A percentile compares a stretch with the other conserved stretches of the same genome.
Evolutionary conservation across 2,329 filamentous ascomycete species (phyloP).

Genomic region (Ambrosiella beaveri): DNA sequence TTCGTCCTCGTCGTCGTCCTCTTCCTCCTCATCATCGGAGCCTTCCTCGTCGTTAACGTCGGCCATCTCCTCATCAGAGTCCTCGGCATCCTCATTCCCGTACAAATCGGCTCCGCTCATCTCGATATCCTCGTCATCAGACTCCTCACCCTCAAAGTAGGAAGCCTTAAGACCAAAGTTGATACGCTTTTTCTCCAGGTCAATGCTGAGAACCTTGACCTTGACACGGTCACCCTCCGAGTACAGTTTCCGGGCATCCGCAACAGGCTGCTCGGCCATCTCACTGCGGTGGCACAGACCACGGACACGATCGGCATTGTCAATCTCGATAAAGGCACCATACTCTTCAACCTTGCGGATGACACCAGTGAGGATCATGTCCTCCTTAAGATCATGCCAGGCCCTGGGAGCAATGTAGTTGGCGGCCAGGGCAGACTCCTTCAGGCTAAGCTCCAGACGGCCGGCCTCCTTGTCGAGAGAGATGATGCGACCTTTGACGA

Average conservation of each 20-base stretch:
- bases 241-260: slow-evolving; percentile 79
- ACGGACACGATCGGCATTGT: slow-evolving; percentile 74
- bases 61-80: slow-evolving; percentile 26
- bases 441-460: slow-evolving; percentile 73
- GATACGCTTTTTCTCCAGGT: slow-evolving; percentile 57
- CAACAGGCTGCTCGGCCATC: slow-evolving; percentile 68
- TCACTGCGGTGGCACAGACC: slow-evolving; percentile 85
- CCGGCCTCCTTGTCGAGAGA: slow-evolving; percentile 49
- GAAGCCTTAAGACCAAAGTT: slow-evolving; percentile 87
- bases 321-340: slow-evolving; percentile 82
- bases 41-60: slow-evolving; percentile 23
- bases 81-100: slow-evolving; percentile 17
- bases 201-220: slow-evolving; percentile 67
- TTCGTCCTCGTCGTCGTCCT: slow-evolving; percentile 18
- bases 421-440: slow-evolving; percentile 65
- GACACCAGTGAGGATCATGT: slow-evolving; percentile 74
- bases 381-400: slow-evolving; percentile 59
- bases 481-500: slow-evolving; percentile 75
- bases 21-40: slow-evolving; percentile 23
- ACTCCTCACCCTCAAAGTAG: slow-evolving; percentile 52
- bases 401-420: slow-evolving; percentile 58
- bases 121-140: slow-evolving; percentile 32
- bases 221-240: slow-evolving; percentile 86
- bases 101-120: slow-evolving; percentile 26
- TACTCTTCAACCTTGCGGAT: slow-evolving; percentile 89